Evolutionary conservation across 164 flowering plant species (phyloP), one percentile per base, ranked within the genome.

Genomic region (Chloranthus sessilifolius): DNA sequence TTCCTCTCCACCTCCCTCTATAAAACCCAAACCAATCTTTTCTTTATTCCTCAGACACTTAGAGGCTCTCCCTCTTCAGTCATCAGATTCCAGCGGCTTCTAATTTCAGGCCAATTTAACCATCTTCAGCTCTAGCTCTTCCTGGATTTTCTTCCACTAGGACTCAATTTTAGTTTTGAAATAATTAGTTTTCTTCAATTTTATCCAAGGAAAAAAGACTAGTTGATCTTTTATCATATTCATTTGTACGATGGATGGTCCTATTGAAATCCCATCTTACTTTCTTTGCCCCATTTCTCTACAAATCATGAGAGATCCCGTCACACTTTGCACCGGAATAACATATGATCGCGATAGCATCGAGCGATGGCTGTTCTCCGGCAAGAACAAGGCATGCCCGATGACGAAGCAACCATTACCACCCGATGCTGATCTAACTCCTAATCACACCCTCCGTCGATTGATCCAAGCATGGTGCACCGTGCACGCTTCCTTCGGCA

Each of bases 401-500:
- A 70, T 74, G 9, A 76, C 95, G 0, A 82, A 75, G 30, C 85
- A 74, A 29, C 39, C 15, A 20, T 26, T 82, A 25, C 10, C 33
- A 9, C 12, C 55, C 0, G 70, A 60, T 15, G 5, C 56, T 2
- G 72, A 70, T 42, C 64, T 79, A 34, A 83, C 82, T 1, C 95
- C 95, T 1, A 85, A 85, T 58, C 83, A 74, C 67, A 83, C 77
- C 7, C 85, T 85, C 16, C 74, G 82, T 0, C 71, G 90, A 1
- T 61, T 85, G 60, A 83, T 85, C 60, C 95, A 83, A 53, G 60
- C 75, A 0, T 83, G 95, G 95, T 83, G 88, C 74, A 79, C 74
- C 16, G 64, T 77, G 53, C 71, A 85, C 25, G 66, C 77, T 1
- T 60, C 65, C 2, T 35, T 49, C 20, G 75, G 74, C 4, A 12